phyloP scores from a whole-genome alignment of 345 rosid genomes.

The Bruguiera gymnorhiza region DNA sequence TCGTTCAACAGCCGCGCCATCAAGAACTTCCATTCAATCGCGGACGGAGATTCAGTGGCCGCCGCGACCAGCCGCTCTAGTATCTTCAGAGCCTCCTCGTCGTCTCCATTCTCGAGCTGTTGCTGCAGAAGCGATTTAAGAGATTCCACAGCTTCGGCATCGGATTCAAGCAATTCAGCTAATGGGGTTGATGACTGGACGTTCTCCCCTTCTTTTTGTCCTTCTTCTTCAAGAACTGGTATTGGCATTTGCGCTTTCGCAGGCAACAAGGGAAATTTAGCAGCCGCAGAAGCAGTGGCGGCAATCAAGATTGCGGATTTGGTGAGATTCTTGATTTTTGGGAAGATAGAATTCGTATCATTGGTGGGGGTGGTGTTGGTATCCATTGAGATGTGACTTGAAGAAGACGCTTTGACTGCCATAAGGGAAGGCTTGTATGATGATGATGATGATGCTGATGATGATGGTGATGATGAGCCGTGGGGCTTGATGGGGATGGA shows the following conservation, averaged over 20 bases:
- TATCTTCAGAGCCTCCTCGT: constrained; percentile 56
- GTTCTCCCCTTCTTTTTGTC: not conserved
- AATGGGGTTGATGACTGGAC: constrained; percentile 29
- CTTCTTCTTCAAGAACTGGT: constrained; percentile 14
- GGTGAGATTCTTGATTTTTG: constrained; percentile 42
- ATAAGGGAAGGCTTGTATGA: too few species aligned
- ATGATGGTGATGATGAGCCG: too few species aligned
- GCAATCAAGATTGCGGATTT: constrained; percentile 53
- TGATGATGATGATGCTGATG: too few species aligned
- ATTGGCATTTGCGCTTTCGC: constrained; percentile 59
- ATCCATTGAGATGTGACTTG: too few species aligned
- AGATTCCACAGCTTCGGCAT: constrained; percentile 46
- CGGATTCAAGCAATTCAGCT: constrained; percentile 46
- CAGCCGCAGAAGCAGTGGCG: constrained; percentile 46
- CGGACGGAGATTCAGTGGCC: constrained; percentile 45
- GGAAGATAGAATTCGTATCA: constrained; percentile 7
- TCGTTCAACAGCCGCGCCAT: constrained; percentile 56
- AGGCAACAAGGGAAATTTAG: constrained; percentile 37
- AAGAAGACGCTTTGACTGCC: too few species aligned
- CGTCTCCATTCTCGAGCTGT: constrained; percentile 72
- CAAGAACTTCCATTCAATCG: constrained; percentile 70
- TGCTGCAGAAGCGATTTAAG: constrained; percentile 57
- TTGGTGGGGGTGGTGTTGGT: not conserved
- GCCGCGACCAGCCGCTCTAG: constrained; percentile 42
- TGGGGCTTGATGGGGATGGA: too few species aligned